Evolutionary conservation across 2,329 filamentous ascomycete genomes (phyloP).

Genomic region (Cercospora sp.): DNA sequence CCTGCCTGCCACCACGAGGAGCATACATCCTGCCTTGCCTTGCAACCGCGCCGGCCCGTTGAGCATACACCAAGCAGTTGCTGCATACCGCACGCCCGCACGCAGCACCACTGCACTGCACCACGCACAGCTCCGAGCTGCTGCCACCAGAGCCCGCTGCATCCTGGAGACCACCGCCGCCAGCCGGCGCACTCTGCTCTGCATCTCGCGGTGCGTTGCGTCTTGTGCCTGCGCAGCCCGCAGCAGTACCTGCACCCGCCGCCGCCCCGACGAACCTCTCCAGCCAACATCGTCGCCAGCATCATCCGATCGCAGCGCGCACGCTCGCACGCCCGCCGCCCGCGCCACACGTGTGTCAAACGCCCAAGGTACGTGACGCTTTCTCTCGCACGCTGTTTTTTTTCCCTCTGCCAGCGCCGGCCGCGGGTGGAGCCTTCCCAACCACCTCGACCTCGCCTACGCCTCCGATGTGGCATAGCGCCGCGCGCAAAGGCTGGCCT

Average conservation of each 20-base stretch:
- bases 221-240: slow-evolving; percentile 7
- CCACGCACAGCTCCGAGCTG: background rate
- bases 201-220: background rate
- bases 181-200: slow-evolving; percentile 5
- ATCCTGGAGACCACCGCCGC: slow-evolving; percentile 6
- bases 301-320: background rate
- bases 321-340: background rate
- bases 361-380: slow-evolving; percentile 13
- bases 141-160: background rate
- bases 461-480: slow-evolving; percentile 24
- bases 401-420: slow-evolving; percentile 8
- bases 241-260: slow-evolving; percentile 19
- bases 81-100: background rate
- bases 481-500: slow-evolving; percentile 20
- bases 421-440: slow-evolving; percentile 21
- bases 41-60: slow-evolving; percentile 11
- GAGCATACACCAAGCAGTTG: background rate
- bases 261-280: background rate
- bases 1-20: background rate
- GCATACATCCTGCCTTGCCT: background rate
- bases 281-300: background rate
- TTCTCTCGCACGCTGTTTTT: background rate
- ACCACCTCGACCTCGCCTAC: slow-evolving; percentile 22
- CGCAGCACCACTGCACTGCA: background rate
- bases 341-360: background rate